These are phyloP conservation scores for Septoria linicola DNA, from an alignment of 2,329 filamentous ascomycete species.

Conservation along the genomic window DNA sequence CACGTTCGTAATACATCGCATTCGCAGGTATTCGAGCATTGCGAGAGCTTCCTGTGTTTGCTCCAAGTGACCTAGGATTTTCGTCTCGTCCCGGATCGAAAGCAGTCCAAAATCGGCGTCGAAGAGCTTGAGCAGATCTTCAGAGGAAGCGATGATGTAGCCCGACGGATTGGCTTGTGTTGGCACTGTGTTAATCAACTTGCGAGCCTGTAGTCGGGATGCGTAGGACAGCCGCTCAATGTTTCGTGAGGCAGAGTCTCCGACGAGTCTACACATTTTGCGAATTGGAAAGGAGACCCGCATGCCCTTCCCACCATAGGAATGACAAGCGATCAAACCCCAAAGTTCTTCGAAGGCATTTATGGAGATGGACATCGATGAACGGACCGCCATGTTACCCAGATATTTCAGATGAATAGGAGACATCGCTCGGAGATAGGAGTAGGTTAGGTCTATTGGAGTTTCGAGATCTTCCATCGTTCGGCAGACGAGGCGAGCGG, in stretches of 20 bases:
- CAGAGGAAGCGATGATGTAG: constrained; percentile 86
- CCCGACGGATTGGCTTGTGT: constrained; percentile 80
- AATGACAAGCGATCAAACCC: constrained; percentile 84
- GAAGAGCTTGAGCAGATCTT: constrained; percentile 79
- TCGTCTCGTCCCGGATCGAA: constrained; percentile 84
- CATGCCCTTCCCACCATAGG: constrained; percentile 76
- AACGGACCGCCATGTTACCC: constrained; percentile 84
- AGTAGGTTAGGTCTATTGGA: constrained; percentile 79
- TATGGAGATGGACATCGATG: constrained; percentile 92
- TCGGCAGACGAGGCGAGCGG: constrained; percentile 77
- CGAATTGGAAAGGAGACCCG: constrained; percentile 87
- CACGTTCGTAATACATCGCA: constrained; percentile 72
- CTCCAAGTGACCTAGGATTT: constrained; percentile 72
- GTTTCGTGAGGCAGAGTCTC: constrained; percentile 81
- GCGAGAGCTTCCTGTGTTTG: constrained; percentile 80
- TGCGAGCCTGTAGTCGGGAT: constrained; percentile 77
- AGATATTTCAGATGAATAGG: constrained; percentile 88
- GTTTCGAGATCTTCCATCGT: constrained; percentile 68
- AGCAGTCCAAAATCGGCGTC: constrained; percentile 83
- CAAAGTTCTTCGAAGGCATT: constrained; percentile 82
- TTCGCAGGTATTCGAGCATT: constrained; percentile 78
- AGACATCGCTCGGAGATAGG: constrained; percentile 84
- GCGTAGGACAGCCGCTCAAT: constrained; percentile 86
- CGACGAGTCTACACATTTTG: constrained; percentile 86
- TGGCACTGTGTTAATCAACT: constrained; percentile 81